A percentile compares a stretch with the other conserved stretches of the same genome.
Conservation (phyloP, 176 grass and related monocot genomes). For the Oryza brachyantha region DNA sequence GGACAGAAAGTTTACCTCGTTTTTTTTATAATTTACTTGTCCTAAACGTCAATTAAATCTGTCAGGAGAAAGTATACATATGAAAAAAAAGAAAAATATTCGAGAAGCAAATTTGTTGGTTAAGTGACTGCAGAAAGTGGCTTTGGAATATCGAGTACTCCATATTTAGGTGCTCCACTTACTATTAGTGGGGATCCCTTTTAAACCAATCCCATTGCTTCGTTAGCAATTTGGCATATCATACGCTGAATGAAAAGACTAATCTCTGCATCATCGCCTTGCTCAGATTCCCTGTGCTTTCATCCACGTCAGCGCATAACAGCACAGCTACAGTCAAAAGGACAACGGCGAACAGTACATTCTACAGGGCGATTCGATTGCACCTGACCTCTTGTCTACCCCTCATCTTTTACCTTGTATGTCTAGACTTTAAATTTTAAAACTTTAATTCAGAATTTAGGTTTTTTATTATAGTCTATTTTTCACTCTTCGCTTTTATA, state of each 20-base stretch:
- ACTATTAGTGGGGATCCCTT: slow-evolving; percentile 15
- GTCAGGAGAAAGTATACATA: no score
- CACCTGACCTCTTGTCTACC: no score
- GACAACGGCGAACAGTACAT: not conserved
- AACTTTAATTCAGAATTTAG: no score
- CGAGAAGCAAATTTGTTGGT: not conserved
- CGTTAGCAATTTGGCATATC: slow-evolving; percentile 31
- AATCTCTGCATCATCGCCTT: slow-evolving; percentile 11
- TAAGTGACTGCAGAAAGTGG: not conserved
- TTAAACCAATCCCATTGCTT: slow-evolving; percentile 28
- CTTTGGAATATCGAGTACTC: not conserved
- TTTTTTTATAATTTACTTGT: no score
- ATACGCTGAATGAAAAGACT: slow-evolving; percentile 23
- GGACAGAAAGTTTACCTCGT: no score
- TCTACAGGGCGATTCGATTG: not conserved
- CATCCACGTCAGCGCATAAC: not conserved
- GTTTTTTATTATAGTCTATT: no score
- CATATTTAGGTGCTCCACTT: slow-evolving; percentile 37
- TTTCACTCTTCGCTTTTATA: no score
- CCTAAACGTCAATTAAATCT: no score
- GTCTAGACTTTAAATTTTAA: no score
- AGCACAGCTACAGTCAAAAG: not conserved
- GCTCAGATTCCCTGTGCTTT: not conserved
- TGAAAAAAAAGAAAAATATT: slow-evolving; percentile 37
- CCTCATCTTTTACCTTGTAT: no score